Evolutionary conservation across 805 yeast genomes (phyloP).

Genomic region (Candida nitratophila): DNA sequence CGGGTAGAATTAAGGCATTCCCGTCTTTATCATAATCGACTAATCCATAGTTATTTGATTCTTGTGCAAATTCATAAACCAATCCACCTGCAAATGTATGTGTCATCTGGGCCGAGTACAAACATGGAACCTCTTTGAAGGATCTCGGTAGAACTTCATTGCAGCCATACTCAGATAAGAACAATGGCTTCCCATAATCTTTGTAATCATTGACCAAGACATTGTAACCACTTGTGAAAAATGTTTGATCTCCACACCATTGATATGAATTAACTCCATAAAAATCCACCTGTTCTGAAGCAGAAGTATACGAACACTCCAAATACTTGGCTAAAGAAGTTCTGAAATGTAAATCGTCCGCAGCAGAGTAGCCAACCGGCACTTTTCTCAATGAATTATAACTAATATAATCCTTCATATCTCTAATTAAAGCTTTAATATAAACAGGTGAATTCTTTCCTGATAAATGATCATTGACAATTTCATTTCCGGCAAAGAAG

Average conservation of each 20-base stretch:
- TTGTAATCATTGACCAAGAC: slow-evolving; percentile 64
- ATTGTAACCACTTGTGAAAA: slow-evolving; percentile 68
- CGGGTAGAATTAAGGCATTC: slow-evolving; percentile 35
- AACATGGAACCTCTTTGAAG: slow-evolving; percentile 68
- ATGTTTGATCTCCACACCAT: slow-evolving; percentile 85
- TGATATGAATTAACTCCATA: slow-evolving; percentile 79
- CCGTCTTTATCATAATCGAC: slow-evolving; percentile 42
- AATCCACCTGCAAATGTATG: slow-evolving; percentile 79
- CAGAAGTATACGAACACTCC: slow-evolving; percentile 57
- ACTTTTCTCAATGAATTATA: slow-evolving; percentile 53
- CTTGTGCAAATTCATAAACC: slow-evolving; percentile 76
- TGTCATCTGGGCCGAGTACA: slow-evolving; percentile 69
- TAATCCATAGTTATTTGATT: slow-evolving; percentile 72
- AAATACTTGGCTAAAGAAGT: slow-evolving; percentile 71
- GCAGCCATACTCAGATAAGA: slow-evolving; percentile 91
- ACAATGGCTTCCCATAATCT: slow-evolving; percentile 67
- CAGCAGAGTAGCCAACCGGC: slow-evolving; percentile 96
- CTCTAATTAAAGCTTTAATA: slow-evolving; percentile 72
- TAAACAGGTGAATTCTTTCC: slow-evolving; percentile 65
- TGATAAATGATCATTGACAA: slow-evolving; percentile 73
- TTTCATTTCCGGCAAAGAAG: slow-evolving; percentile 88
- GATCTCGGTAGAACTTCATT: slow-evolving; percentile 71
- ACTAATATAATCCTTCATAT: slow-evolving; percentile 66
- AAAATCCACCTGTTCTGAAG: slow-evolving; percentile 60
- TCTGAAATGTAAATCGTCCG: slow-evolving; percentile 80